A percentile compares a stretch with the other conserved stretches of the same genome.
Conservation (phyloP, 1,139 yeast genomes). For the Zygoascus sp. region DNA sequence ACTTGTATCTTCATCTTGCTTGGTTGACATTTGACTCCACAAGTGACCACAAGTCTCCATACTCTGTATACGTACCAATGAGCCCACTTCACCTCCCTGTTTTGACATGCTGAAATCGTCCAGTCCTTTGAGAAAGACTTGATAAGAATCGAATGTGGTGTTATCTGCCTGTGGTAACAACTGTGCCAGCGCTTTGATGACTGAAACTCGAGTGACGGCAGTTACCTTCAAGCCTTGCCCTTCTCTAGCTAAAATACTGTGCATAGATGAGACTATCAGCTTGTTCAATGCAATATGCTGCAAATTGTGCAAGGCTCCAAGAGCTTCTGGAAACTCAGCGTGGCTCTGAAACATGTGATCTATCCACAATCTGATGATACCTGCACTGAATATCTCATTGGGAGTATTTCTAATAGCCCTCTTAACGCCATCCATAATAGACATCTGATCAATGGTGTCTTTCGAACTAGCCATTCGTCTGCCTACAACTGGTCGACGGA, state of each 20-base stretch:
- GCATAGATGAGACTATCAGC: not conserved
- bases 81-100: constrained; percentile 50
- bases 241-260: not conserved
- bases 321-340: constrained; percentile 3
- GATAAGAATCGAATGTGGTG: constrained; percentile 6
- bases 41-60: constrained; percentile 28
- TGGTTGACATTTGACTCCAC: not conserved
- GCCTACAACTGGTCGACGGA: constrained; percentile 5
- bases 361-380: constrained; percentile 14
- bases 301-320: not conserved
- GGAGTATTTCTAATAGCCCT: not conserved
- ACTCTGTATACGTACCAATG: constrained; percentile 56
- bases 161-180: constrained; percentile 5
- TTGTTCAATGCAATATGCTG: not conserved
- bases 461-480: not conserved
- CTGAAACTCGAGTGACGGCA: constrained; percentile 8
- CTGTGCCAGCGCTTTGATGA: constrained; percentile 9
- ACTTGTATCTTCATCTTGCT: not conserved
- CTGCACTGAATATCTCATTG: not conserved
- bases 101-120: constrained; percentile 36
- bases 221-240: constrained; percentile 4
- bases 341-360: constrained; percentile 13
- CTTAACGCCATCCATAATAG: not conserved
- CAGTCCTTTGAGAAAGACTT: constrained; percentile 23
- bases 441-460: not conserved